These are phyloP conservation scores for Fusarium compactum DNA, from an alignment of 2,329 filamentous ascomycete species.

Conservation along the genomic window DNA sequence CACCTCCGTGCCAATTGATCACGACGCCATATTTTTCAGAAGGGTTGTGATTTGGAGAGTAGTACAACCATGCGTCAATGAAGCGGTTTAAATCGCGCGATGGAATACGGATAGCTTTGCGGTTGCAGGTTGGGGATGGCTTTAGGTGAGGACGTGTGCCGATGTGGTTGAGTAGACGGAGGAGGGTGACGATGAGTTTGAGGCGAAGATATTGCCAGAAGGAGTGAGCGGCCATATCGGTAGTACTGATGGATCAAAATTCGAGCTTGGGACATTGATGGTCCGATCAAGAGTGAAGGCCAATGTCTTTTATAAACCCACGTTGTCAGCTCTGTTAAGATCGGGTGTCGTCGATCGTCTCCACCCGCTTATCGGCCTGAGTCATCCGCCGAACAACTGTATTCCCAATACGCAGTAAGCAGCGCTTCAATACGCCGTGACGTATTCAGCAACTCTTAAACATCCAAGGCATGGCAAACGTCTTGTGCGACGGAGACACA, in stretches of 20 bases:
- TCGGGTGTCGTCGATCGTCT: background rate
- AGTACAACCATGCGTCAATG: conserved; percentile 49
- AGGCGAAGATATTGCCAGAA: conserved; percentile 32
- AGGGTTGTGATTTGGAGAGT: conserved; percentile 11
- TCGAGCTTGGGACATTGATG: background rate
- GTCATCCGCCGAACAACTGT: background rate
- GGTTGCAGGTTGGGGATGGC: conserved; percentile 19
- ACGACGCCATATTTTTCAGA: conserved; percentile 42
- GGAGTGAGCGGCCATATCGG: conserved; percentile 8
- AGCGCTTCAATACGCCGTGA: background rate
- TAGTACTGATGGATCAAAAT: rapidly evolving
- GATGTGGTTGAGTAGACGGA: conserved; percentile 34
- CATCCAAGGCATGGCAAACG: background rate
- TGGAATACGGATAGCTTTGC: conserved; percentile 43
- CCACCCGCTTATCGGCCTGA: conserved; percentile 18
- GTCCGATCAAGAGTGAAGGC: rapidly evolving
- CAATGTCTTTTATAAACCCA: background rate
- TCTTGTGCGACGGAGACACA: background rate
- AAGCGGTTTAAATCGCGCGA: conserved; percentile 45
- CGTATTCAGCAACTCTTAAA: background rate
- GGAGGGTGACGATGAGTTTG: conserved; percentile 25
- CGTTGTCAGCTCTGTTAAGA: background rate
- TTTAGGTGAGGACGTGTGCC: conserved; percentile 20
- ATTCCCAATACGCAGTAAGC: background rate
- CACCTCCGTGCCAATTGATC: conserved; percentile 54